Base-by-base conservation (phyloP, 2,329 filamentous ascomycete genomes). In the Claviceps pusilla region DNA sequence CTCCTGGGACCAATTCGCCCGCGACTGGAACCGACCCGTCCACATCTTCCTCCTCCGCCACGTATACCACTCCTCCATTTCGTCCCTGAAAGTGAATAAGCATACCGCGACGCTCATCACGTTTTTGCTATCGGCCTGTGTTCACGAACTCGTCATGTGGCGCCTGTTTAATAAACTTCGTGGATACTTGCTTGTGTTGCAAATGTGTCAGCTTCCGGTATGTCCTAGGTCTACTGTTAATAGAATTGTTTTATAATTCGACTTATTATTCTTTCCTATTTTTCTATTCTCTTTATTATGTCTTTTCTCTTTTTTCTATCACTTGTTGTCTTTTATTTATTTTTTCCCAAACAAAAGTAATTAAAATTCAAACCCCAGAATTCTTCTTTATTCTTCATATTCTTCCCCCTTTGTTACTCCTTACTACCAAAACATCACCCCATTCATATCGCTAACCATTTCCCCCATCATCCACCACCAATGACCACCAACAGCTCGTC, bases 91-190 rank as follows among this genome's bases (percentile, higher is more conserved):
- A 57, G 74, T 89, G 52, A 80, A 81, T 60, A 84, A 83, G 63
- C 76, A 80, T 59, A 80, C 80, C 4, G 87, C 87, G 2, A 89
- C 86, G 0, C 77, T 89, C 52, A 81, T 87, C 48, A 89, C 86
- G 0, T 89, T 89, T 63, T 75, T 88, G 59, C 70, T 89, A 19
- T 84, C 79, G 7, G 84, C 85, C 0, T 76, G 83, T 58, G 75
- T 87, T 24, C 85, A 89, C 62, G 86, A 90, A 66, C 70, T 89
- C 48, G 77, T 89, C 62, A 89, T 89, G 86, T 85, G 83, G 73
- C 86, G 86, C 59, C 73, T 90, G 39, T 90, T 90, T 66, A 84
- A 84, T 66, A 89, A 88, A 67, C 73, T 89, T 10, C 73, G 86
- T 43, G 86, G 86, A 0, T 89, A 89, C 61, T 68, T 89, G 48